Evolutionary conservation across 2,329 filamentous ascomycete genomes (phyloP).

Genomic region (Grosmannia serpens): DNA sequence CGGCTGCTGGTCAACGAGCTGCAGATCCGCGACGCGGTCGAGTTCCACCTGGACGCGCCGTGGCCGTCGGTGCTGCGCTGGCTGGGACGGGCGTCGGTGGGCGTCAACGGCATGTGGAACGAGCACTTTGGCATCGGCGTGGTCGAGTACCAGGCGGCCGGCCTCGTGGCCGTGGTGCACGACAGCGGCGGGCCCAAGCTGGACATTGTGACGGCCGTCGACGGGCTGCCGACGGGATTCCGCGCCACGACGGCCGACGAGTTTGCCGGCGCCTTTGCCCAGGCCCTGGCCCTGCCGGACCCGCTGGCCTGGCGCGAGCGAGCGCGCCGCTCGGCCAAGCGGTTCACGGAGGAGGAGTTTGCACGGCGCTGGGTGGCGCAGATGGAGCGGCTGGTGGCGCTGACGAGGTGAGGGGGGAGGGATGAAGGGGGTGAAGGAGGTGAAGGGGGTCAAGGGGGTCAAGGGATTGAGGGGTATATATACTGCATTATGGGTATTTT

Average conservation of each 20-base stretch:
- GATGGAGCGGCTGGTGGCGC: slow-evolving; percentile 57
- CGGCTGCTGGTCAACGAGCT: slow-evolving; percentile 79
- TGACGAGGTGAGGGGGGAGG: neutral
- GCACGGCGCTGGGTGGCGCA: slow-evolving; percentile 64
- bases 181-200: slow-evolving; percentile 85
- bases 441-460: too few species aligned
- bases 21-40: slow-evolving; percentile 68
- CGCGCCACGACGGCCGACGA: slow-evolving; percentile 68
- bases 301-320: slow-evolving; percentile 63
- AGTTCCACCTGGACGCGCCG: slow-evolving; percentile 80
- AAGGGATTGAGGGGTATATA: too few species aligned
- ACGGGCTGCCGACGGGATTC: slow-evolving; percentile 77
- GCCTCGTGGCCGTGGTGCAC: slow-evolving; percentile 85
- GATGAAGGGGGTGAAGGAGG: neutral
- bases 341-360: slow-evolving; percentile 86
- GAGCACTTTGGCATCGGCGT: slow-evolving; percentile 98
- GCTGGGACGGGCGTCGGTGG: slow-evolving; percentile 65
- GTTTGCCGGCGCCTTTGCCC: slow-evolving; percentile 70
- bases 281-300: slow-evolving; percentile 62
- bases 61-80: slow-evolving; percentile 81
- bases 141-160: slow-evolving; percentile 94
- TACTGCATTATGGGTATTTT: neutral
- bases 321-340: slow-evolving; percentile 64
- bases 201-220: slow-evolving; percentile 78
- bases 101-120: slow-evolving; percentile 99